Evolutionary conservation across 768 basidiomycete genomes (phyloP).

Genomic region (Royoungia palumana): DNA sequence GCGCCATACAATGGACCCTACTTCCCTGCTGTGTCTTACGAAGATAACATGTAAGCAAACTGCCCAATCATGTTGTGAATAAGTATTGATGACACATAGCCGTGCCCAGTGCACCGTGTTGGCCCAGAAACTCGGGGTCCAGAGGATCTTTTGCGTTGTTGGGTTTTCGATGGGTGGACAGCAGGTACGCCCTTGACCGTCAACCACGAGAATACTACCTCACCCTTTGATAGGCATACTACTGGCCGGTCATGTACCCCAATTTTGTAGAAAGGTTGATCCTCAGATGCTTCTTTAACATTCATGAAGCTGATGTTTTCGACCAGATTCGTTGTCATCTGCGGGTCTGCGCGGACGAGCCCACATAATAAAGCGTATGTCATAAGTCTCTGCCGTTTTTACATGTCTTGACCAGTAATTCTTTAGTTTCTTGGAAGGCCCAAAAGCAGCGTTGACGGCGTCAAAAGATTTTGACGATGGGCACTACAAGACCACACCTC

Average conservation of each 20-base stretch:
- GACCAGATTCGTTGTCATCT: slow-evolving; percentile 48
- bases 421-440: slow-evolving; percentile 59
- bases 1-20: slow-evolving; percentile 56
- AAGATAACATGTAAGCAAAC: slow-evolving; percentile 51
- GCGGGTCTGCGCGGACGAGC: slow-evolving; percentile 55
- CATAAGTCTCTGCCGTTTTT: background rate
- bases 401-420: background rate
- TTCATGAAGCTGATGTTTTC: background rate
- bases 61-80: background rate
- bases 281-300: background rate
- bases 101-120: slow-evolving; percentile 54
- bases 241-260: slow-evolving; percentile 56
- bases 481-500: slow-evolving; percentile 46
- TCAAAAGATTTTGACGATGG: slow-evolving; percentile 55
- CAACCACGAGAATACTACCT: background rate
- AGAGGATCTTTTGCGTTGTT: slow-evolving; percentile 44
- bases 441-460: slow-evolving; percentile 49
- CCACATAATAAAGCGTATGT: slow-evolving; percentile 52
- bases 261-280: slow-evolving; percentile 48
- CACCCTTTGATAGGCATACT: slow-evolving; percentile 40
- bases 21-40: slow-evolving; percentile 53
- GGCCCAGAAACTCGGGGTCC: slow-evolving; percentile 42
- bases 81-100: slow-evolving; percentile 25
- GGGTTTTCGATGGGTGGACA: slow-evolving; percentile 63
- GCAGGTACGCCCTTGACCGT: slow-evolving; percentile 27